Evolutionary conservation across 1,284 basidiomycete genomes (phyloP).

Genomic region (Fomitopsis betulina): DNA sequence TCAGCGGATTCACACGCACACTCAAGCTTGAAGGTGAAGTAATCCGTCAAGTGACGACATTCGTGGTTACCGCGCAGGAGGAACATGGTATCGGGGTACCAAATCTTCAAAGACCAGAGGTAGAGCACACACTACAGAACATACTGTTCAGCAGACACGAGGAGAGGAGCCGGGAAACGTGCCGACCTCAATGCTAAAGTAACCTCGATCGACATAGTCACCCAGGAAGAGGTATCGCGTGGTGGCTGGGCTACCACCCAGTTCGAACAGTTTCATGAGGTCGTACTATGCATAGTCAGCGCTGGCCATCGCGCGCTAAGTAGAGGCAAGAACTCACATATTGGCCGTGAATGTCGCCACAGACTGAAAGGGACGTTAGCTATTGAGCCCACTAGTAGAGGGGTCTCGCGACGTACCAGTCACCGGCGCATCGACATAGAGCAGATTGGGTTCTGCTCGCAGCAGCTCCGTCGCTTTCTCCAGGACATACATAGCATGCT

Average conservation of each 20-base stretch:
- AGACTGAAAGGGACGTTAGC: slow-evolving; percentile 45
- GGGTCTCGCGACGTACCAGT: slow-evolving; percentile 56
- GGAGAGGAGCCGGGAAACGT: neutral
- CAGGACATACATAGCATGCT: slow-evolving; percentile 87
- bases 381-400: neutral
- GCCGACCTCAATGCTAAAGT: slow-evolving; percentile 83
- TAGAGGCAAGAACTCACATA: slow-evolving; percentile 57
- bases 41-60: slow-evolving; percentile 28
- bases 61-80: slow-evolving; percentile 30
- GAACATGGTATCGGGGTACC: slow-evolving; percentile 22
- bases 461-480: slow-evolving; percentile 77
- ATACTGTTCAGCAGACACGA: slow-evolving; percentile 2
- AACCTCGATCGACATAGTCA: slow-evolving; percentile 94
- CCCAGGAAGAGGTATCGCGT: slow-evolving; percentile 93
- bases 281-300: slow-evolving; percentile 58
- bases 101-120: slow-evolving; percentile 28
- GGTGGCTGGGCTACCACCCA: slow-evolving; percentile 90
- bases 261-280: slow-evolving; percentile 93
- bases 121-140: slow-evolving; percentile 21
- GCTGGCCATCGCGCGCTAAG: slow-evolving; percentile 15
- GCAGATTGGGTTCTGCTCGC: slow-evolving; percentile 76
- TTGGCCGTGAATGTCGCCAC: slow-evolving; percentile 93
- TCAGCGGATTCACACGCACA: slow-evolving; percentile 45
- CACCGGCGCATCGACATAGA: slow-evolving; percentile 91
- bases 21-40: slow-evolving; percentile 79